A percentile compares a stretch with the other conserved stretches of the same genome.
Evolutionary conservation across 2,329 filamentous ascomycete species (phyloP).

Genomic region (Ceratocystis destructans): DNA sequence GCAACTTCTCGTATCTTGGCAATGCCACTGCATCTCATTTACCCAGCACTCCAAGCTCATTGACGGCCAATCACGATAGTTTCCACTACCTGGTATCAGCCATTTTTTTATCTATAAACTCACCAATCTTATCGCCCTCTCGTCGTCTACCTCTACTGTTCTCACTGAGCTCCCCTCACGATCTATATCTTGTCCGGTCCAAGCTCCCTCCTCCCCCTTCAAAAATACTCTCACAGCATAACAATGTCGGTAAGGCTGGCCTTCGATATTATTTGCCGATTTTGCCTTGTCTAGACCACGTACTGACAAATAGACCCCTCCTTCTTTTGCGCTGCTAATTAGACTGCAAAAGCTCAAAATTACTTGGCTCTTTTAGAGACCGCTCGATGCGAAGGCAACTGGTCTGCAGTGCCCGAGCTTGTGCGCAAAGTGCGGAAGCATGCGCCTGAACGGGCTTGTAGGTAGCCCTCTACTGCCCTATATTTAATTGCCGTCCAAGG

Average conservation of each 20-base stretch:
- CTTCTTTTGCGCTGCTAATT: background rate
- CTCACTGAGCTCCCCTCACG: background rate
- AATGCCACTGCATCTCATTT: background rate
- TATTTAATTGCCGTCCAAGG: conserved; percentile 6
- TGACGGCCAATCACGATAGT: background rate
- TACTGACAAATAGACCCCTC: background rate
- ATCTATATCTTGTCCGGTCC: background rate
- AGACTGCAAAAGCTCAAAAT: conserved; percentile 53
- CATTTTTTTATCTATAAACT: background rate
- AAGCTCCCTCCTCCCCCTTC: background rate
- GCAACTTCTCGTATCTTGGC: background rate
- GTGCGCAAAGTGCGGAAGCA: conserved; percentile 92
- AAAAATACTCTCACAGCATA: background rate
- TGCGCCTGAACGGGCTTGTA: conserved; percentile 74
- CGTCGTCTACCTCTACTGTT: background rate
- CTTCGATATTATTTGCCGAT: background rate
- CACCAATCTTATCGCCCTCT: background rate
- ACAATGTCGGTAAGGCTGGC: conserved; percentile 18
- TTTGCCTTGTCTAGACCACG: background rate
- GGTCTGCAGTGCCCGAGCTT: conserved; percentile 75
- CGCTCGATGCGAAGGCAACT: conserved; percentile 76
- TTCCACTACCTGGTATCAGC: background rate
- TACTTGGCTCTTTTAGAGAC: conserved; percentile 75
- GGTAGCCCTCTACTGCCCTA: conserved; percentile 24
- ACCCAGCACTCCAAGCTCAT: background rate